A percentile compares a stretch with the other conserved stretches of the same genome.
Conservation (phyloP, 2,329 filamentous ascomycete species). For the Aspergillus fischeri region DNA sequence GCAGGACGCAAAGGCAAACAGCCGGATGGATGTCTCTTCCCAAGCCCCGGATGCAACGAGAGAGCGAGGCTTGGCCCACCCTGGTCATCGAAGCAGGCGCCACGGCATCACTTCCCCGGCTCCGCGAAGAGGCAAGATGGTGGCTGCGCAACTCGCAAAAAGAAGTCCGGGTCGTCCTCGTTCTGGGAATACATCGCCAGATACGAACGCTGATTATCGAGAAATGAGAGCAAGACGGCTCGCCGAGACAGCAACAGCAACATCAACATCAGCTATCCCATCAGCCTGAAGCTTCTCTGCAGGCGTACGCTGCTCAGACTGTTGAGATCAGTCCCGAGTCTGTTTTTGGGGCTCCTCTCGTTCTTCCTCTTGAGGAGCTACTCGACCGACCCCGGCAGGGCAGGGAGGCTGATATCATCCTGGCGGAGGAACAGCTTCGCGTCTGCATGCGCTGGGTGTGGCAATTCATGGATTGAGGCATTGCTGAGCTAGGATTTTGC, state of each 20-base stretch:
- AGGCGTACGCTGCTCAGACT: not conserved
- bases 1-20: not conserved
- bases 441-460: too few species aligned
- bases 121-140: not conserved
- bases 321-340: not conserved
- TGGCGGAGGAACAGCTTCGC: too few species aligned
- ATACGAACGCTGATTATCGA: not conserved
- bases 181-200: not conserved
- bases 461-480: not conserved
- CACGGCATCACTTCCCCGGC: not conserved
- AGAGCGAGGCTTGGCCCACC: not conserved
- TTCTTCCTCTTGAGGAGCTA: not conserved
- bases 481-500: not conserved
- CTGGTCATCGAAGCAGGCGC: not conserved
- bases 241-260: too few species aligned
- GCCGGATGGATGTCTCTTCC: not conserved
- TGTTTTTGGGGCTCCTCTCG: not conserved
- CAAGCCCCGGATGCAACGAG: slow-evolving; percentile 2
- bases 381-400: not conserved
- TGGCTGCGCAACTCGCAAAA: not conserved
- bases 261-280: too few species aligned
- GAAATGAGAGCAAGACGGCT: not conserved
- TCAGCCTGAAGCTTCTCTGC: not conserved
- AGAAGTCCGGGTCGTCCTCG: not conserved
- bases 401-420: not conserved